Evolutionary conservation across 257 asterid genomes (phyloP), one percentile per base, ranked within the genome.

Genomic region (Perilla frutescens): DNA sequence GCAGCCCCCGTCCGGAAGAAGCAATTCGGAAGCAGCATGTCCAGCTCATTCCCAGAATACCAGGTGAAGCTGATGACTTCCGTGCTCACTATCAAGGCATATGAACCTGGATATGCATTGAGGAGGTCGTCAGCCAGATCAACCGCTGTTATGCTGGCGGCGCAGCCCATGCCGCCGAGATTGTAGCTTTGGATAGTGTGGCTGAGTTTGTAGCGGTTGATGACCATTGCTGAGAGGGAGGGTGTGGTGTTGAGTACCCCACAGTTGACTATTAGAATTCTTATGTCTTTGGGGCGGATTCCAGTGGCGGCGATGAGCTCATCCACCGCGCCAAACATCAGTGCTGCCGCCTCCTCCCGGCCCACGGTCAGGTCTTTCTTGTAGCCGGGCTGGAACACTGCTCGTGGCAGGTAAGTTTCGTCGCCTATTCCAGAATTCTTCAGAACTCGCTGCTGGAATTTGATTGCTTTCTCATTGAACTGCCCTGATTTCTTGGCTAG

Each of bases 101-200:
- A 86, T 1, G 90, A 81, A 9, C 80, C 79, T 4, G 87, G 90
- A 60, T 85, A 85, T 0, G 87, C 89, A 6, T 45, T 77, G 74
- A 89, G 20, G n/a, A 89, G 87, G 70, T 72, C 77, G 49, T 75
- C 68, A 29, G 90, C 90, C 4, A 89, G 82, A 62, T 89, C 96
- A 0, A 89, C 56, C 5, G 96, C 89, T 5, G 81, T 61, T 53
- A 86, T 68, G 12, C 87, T 79, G 6, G 91, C 92, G 43, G 90
- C 90, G 63, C 92, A 86, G 31, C 92, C 96, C 96, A 87, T 87
- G 54, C 96, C 96, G 5, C 91, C 90, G 15, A 89, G 86, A 29
- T 83, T 87, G 85, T 81, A 84, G 86, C 86, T 89, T 62, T 84
- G 92, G 67, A 85, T 83, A 26, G 74, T 61, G 61, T 73, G 86